Percentiles rank a stretch among this genome's conserved stretches.
Conservation (phyloP, 1,139 yeast genomes). For the Geotrichum klebahnii region DNA sequence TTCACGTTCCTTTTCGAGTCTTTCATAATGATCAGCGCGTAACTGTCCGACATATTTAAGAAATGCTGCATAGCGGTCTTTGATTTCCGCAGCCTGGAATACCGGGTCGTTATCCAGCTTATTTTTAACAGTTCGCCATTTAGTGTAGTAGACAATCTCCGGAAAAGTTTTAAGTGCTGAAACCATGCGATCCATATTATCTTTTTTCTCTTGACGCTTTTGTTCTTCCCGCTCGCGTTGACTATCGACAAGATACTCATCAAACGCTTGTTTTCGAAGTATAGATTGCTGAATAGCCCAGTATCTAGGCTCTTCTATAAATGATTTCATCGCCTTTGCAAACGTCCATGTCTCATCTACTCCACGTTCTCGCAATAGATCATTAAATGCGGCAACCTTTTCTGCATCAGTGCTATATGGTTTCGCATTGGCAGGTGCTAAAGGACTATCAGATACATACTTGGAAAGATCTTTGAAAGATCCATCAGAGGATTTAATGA, state of each 20-base stretch:
- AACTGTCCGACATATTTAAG: conserved; percentile 48
- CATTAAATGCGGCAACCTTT: conserved; percentile 48
- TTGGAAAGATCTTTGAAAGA: conserved; percentile 19
- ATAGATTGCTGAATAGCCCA: conserved; percentile 66
- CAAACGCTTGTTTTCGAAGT: conserved; percentile 59
- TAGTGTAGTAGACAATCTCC: conserved; percentile 53
- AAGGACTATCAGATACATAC: conserved; percentile 17
- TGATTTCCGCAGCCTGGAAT: conserved; percentile 40
- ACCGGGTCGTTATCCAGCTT: conserved; percentile 61
- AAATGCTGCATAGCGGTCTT: conserved; percentile 42
- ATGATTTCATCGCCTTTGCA: conserved; percentile 57
- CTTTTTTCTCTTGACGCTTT: conserved; percentile 47
- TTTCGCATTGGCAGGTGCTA: conserved; percentile 20
- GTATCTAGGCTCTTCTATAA: conserved; percentile 59
- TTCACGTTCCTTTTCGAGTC: conserved; percentile 25
- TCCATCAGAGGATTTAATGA: not conserved
- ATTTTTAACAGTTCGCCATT: conserved; percentile 60
- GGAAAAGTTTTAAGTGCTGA: conserved; percentile 46
- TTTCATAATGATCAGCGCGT: conserved; percentile 41
- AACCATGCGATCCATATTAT: conserved; percentile 53
- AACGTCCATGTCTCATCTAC: conserved; percentile 80
- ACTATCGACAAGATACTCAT: conserved; percentile 55
- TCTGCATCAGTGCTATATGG: conserved; percentile 32
- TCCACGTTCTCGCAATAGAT: conserved; percentile 49
- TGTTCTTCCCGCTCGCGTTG: conserved; percentile 47